Evolutionary conservation across 805 yeast species (phyloP), one percentile per base, ranked within the genome.

Genomic region (Candida endomychidarum): DNA sequence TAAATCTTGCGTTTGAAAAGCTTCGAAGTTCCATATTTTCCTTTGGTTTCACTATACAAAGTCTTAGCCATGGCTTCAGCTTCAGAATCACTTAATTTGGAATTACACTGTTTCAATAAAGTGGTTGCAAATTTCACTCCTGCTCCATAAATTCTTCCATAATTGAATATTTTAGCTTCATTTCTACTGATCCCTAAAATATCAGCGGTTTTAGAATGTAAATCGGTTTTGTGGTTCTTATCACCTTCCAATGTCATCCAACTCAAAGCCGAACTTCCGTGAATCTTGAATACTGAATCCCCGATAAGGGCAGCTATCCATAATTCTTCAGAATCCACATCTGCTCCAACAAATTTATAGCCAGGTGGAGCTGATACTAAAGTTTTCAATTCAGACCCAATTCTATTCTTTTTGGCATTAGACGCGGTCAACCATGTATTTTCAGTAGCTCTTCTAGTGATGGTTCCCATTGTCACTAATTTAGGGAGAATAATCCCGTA

Each of bases 181-280:
- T 83, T 81, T 60, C 99, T 74, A 18, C 86, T 78, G 37, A 95
- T 90, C 0, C 96, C 96, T 57, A 93, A 63, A 49, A 95, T 89
- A 8, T 74, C 73, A 0, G 99, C 96, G 0, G 98, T 93, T 49
- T 86, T 89, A 0, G 97, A 88, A 58, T 93, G 99, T 45, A 95
- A 65, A 64, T 93, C 99, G 0, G 99, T 95, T 4, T 93, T 95
- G 40, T 85, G 91, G 41, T 68, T 72, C 63, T 93, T 93, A 3
- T 91, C 81, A 14, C 99, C 99, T 67, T 93, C 99, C 41, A 93
- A 71, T 2, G 97, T 90, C 99, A 93, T 95, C 99, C 99, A 95
- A 0, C 98, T 97, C 40, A 95, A 75, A 0, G 98, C 96, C 0
- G 98, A 88, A 10, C 95, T 95, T 5, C 99, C 99, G 60, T 93